Conservation (phyloP, 2,329 filamentous ascomycete species). For the Monosporascus sp. region DNA sequence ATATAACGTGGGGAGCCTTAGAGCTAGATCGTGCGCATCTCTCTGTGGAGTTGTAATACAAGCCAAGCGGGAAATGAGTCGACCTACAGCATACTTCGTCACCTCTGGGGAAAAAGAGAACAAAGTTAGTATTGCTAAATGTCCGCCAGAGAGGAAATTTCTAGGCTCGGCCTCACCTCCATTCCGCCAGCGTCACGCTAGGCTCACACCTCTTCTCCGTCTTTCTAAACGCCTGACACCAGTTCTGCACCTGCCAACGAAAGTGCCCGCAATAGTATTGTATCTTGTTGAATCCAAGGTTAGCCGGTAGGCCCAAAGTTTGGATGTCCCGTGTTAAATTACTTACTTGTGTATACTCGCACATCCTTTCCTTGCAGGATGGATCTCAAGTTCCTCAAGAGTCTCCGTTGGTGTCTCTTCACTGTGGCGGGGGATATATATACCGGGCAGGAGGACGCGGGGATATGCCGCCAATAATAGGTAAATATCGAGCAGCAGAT, state of each 20-base stretch:
- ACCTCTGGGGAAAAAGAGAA: background rate
- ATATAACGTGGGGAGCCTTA: too few relatives aligned
- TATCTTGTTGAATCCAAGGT: background rate
- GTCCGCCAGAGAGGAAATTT: background rate
- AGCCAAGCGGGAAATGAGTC: background rate
- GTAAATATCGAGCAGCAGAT: background rate
- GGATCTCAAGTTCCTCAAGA: background rate
- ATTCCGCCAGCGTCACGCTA: slow-evolving; percentile 2
- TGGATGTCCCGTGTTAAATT: background rate
- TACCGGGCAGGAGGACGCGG: background rate
- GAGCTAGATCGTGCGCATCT: too few relatives aligned
- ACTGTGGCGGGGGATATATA: background rate
- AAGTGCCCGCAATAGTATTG: slow-evolving; percentile 4
- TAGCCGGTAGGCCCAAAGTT: too few relatives aligned
- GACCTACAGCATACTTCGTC: slow-evolving; percentile 4
- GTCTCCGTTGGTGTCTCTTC: background rate
- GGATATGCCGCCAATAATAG: background rate
- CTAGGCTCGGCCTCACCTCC: background rate
- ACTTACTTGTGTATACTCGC: background rate
- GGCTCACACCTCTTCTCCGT: slow-evolving; percentile 3
- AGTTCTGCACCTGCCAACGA: slow-evolving; percentile 2
- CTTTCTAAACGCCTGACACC: slow-evolving; percentile 1
- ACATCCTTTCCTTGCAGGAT: background rate
- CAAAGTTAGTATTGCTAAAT: background rate
- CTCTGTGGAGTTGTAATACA: too few relatives aligned